phyloP scores from a whole-genome alignment of 148 eudicot species.

The Dysphania ambrosioides region DNA sequence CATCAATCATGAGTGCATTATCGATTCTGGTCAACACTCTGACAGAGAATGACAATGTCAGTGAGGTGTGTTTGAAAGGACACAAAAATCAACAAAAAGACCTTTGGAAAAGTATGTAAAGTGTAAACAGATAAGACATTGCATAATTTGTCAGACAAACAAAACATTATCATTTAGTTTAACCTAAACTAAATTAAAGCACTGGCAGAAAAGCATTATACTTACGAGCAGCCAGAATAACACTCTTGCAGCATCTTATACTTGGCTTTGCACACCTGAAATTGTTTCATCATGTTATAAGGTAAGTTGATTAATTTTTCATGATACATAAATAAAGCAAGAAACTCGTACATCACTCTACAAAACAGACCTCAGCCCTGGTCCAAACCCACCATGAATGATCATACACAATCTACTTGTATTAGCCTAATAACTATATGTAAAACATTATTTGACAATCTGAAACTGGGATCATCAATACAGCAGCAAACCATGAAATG shows the following conservation, averaged over 20 bases:
- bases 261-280: constrained; percentile 78
- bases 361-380: too few species aligned
- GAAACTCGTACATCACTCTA: neutral
- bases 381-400: neutral
- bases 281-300: constrained; percentile 9
- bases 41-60: neutral
- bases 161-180: constrained; percentile 8
- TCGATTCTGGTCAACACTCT: neutral
- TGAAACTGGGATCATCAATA: neutral
- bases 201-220: constrained; percentile 23
- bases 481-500: neutral
- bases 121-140: neutral
- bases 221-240: constrained; percentile 79
- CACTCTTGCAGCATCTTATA: constrained; percentile 63
- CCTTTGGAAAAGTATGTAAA: neutral
- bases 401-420: neutral
- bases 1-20: neutral
- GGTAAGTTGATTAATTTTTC: neutral
- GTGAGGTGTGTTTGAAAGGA: neutral
- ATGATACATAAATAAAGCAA: neutral
- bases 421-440: neutral
- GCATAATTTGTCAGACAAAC: neutral
- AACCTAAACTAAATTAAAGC: constrained; percentile 12
- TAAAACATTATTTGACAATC: neutral
- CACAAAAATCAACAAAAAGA: neutral